Percentiles rank a stretch among this genome's conserved stretches.
These are phyloP conservation scores for Bipolaris oryzae DNA, from an alignment of 2,329 filamentous ascomycete genomes.

Conservation along the genomic window DNA sequence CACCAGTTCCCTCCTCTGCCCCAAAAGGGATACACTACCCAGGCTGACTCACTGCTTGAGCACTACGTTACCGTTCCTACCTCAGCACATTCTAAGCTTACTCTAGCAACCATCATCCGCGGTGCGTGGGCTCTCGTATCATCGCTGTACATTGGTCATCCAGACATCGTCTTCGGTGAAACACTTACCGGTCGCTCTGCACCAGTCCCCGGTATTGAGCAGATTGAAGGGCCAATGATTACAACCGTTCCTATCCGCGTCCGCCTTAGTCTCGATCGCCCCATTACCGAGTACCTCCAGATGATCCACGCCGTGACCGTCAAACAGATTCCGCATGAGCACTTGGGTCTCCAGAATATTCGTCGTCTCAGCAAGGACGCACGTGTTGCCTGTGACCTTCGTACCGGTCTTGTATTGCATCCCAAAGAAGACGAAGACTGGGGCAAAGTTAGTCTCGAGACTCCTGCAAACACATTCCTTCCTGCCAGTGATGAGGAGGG, in stretches of 20 bases:
- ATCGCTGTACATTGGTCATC: constrained; percentile 60
- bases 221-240: constrained; percentile 67
- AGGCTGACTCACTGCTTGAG: constrained; percentile 59
- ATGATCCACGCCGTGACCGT: constrained; percentile 63
- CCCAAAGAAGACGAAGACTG: constrained; percentile 41
- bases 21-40: constrained; percentile 53
- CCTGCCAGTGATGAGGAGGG: constrained; percentile 63
- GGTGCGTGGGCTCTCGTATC: constrained; percentile 67
- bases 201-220: constrained; percentile 53
- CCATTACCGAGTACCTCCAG: constrained; percentile 60
- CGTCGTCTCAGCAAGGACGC: constrained; percentile 50
- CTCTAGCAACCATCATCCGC: constrained; percentile 59
- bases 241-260: constrained; percentile 65
- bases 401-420: constrained; percentile 48
- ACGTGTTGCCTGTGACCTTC: constrained; percentile 43
- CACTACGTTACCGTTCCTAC: constrained; percentile 52
- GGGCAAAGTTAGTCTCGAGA: constrained; percentile 22
- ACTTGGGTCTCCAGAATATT: constrained; percentile 67
- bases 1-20: constrained; percentile 59
- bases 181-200: constrained; percentile 63
- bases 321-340: constrained; percentile 67
- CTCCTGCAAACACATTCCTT: constrained; percentile 59
- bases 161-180: constrained; percentile 64
- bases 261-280: constrained; percentile 50
- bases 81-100: constrained; percentile 49